Conservation (phyloP, 169 alveolate genomes). For the Cryptosporidium muris region DNA sequence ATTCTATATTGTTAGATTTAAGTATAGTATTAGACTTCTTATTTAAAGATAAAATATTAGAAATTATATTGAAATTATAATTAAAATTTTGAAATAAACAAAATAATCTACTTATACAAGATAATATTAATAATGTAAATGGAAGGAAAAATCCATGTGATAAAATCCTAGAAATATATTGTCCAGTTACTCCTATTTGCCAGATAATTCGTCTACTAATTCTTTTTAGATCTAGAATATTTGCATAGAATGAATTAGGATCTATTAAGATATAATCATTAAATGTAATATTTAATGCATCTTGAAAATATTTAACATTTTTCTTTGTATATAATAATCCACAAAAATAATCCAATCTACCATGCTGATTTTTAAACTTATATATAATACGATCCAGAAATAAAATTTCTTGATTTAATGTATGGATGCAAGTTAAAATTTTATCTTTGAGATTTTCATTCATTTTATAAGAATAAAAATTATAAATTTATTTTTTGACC, state of each 20-base stretch:
- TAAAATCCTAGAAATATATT: constrained; percentile 46
- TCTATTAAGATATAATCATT: background rate
- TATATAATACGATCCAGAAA: constrained; percentile 28
- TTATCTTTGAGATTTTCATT: constrained; percentile 4
- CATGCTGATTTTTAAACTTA: constrained; percentile 67
- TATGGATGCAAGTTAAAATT: background rate
- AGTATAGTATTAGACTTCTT: background rate
- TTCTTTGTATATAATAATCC: constrained; percentile 35
- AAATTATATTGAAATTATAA: background rate
- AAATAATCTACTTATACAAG: constrained; percentile 33
- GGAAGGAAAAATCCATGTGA: constrained; percentile 57
- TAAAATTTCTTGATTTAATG: constrained; percentile 15
- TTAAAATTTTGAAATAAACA: constrained; percentile 1
- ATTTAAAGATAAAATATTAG: too few species aligned
- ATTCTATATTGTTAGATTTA: background rate
- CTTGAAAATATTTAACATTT: constrained; percentile 21
- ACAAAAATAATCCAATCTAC: constrained; percentile 33
- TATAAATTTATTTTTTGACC: too few species aligned
- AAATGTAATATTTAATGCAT: constrained; percentile 32
- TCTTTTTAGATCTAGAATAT: constrained; percentile 25
- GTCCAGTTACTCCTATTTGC: constrained; percentile 53
- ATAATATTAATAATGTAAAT: constrained; percentile 20
- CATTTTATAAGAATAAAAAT: background rate
- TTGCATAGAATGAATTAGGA: background rate
- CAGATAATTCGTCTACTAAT: constrained; percentile 46